phyloP scores from a whole-genome alignment of 805 yeast genomes.

The Jamesozyma jinghongensis region DNA sequence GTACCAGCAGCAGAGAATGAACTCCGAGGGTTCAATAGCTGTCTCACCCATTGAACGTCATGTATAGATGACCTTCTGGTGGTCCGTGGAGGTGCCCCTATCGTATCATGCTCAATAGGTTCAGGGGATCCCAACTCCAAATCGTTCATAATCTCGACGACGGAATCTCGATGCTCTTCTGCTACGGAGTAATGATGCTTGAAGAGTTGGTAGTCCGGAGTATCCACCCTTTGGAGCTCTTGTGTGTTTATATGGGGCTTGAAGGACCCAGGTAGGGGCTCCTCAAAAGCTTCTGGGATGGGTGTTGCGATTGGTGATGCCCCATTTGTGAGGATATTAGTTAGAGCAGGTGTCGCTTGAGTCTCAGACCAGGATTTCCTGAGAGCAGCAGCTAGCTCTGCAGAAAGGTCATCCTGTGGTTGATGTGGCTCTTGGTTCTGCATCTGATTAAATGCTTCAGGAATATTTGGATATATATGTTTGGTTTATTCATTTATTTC shows the following conservation, averaged over 20 bases:
- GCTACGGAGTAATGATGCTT: constrained; percentile 24
- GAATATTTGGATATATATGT: no score
- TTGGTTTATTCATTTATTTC: no score
- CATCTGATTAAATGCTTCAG: no score
- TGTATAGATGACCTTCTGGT: constrained; percentile 25
- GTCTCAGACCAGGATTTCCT: constrained; percentile 29
- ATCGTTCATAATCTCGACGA: constrained; percentile 17
- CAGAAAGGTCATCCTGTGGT: constrained; percentile 10
- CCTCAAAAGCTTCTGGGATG: constrained; percentile 3
- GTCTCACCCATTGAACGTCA: constrained; percentile 28
- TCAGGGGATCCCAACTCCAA: constrained; percentile 10
- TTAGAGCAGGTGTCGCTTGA: background rate
- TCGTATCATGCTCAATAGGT: background rate
- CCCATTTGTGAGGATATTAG: background rate
- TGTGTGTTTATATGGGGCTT: background rate
- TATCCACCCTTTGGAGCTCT: background rate
- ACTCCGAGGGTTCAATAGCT: constrained; percentile 29
- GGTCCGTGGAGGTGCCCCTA: background rate
- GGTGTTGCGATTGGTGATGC: constrained; percentile 18
- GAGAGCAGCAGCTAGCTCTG: constrained; percentile 26
- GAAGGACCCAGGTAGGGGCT: background rate
- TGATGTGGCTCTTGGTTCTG: no score
- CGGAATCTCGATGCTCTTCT: constrained; percentile 17
- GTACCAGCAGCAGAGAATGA: constrained; percentile 26
- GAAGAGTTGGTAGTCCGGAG: constrained; percentile 16